Percentiles rank a stretch among this genome's conserved stretches.
Conservation (phyloP, 1,284 basidiomycete genomes). For the Papiliotrema laurentii region DNA sequence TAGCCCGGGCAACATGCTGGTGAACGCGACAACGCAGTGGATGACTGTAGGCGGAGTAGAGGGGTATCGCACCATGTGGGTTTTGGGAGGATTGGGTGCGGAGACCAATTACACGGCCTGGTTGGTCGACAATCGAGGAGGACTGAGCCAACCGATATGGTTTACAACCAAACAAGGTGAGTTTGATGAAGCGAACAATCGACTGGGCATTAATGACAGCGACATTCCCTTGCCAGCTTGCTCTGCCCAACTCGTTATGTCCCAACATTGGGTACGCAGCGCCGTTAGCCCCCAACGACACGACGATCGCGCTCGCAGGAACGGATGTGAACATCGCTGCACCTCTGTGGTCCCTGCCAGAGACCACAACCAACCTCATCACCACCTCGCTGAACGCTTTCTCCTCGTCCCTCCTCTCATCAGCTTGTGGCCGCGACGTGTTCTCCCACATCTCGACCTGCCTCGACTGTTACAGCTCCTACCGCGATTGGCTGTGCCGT, state of each 20-base stretch:
- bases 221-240: conserved; percentile 66
- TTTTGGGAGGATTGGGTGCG: conserved; percentile 22
- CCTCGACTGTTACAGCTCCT: conserved; percentile 67
- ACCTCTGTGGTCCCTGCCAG: no score
- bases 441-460: conserved; percentile 76
- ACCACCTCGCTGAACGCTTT: conserved; percentile 65
- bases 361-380: conserved; percentile 53
- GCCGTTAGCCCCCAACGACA: conserved; percentile 54
- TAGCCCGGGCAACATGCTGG: conserved; percentile 9
- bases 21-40: conserved; percentile 23
- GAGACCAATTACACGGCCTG: conserved; percentile 45
- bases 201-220: conserved; percentile 46
- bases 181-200: neutral
- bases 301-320: no score
- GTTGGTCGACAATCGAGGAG: conserved; percentile 20
- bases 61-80: conserved; percentile 34
- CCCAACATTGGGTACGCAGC: conserved; percentile 66
- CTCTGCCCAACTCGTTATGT: conserved; percentile 67
- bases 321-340: no score
- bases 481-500: conserved; percentile 73
- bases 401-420: conserved; percentile 63
- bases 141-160: conserved; percentile 36
- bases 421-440: conserved; percentile 71
- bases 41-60: conserved; percentile 22
- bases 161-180: conserved; percentile 43